These are phyloP conservation scores for Cicer cuneatum DNA, from an alignment of 306 rosid species.

Conservation along the genomic window DNA sequence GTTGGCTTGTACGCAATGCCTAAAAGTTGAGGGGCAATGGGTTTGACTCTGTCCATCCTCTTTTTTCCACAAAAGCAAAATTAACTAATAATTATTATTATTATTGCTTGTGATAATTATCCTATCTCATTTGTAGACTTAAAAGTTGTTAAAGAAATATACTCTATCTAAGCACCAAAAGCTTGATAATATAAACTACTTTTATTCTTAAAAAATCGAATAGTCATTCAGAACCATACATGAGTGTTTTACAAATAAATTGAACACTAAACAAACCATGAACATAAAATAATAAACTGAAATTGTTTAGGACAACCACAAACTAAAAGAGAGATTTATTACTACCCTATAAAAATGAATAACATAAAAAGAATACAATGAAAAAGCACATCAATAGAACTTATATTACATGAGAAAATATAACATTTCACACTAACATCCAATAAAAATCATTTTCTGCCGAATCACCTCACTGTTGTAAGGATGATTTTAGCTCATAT, in stretches of 20 bases:
- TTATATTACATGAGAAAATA: conserved; percentile 5
- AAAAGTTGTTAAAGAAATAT: not conserved
- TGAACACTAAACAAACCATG: conserved; percentile 1
- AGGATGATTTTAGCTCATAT: conserved; percentile 26
- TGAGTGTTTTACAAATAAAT: not conserved
- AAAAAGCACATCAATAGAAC: conserved; percentile 25
- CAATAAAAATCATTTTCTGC: too few relatives aligned
- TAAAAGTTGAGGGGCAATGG: not conserved
- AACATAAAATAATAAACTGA: not conserved
- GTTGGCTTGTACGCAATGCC: conserved; percentile 42
- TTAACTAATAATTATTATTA: too few relatives aligned
- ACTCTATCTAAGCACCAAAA: not conserved
- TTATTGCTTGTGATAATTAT: too few relatives aligned
- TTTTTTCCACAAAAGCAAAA: too few relatives aligned
- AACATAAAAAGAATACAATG: conserved; percentile 36
- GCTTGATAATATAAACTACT: not conserved
- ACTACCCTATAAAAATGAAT: conserved; percentile 35
- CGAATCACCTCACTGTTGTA: too few relatives aligned
- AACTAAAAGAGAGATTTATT: conserved; percentile 22
- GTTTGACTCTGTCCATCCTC: not conserved
- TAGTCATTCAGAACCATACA: conserved; percentile 12
- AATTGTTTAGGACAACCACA: conserved; percentile 12
- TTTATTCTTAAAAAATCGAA: not conserved
- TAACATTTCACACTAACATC: too few relatives aligned
- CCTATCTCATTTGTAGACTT: too few relatives aligned